These are phyloP conservation scores for Corchorus capsularis DNA, from an alignment of 345 rosid species.

Conservation along the genomic window DNA sequence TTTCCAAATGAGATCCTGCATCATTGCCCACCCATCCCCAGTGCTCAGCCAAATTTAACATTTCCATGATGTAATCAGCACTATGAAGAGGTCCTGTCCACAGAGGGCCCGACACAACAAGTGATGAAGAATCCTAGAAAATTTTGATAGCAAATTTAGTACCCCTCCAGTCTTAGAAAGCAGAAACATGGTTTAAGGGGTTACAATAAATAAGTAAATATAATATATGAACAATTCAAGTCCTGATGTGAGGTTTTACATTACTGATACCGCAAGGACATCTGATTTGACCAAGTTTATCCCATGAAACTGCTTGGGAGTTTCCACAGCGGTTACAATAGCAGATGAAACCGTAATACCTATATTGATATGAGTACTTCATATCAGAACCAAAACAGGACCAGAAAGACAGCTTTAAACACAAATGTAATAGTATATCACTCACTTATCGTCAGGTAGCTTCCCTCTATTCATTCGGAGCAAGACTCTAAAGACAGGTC, in stretches of 20 bases:
- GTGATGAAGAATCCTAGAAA: slow-evolving; percentile 47
- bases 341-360: slow-evolving; percentile 82
- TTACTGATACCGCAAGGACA: slow-evolving; percentile 58
- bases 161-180: neutral
- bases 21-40: slow-evolving; percentile 76
- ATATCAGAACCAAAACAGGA: slow-evolving; percentile 18
- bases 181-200: neutral
- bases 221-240: neutral
- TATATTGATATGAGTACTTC: slow-evolving; percentile 27
- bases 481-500: slow-evolving; percentile 82
- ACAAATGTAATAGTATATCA: slow-evolving; percentile 21
- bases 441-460: slow-evolving; percentile 69
- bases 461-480: slow-evolving; percentile 63
- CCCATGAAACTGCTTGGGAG: slow-evolving; percentile 61
- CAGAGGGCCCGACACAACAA: slow-evolving; percentile 56
- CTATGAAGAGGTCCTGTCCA: slow-evolving; percentile 90
- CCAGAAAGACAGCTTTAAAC: neutral
- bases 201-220: neutral
- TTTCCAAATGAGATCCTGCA: slow-evolving; percentile 58
- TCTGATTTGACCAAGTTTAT: slow-evolving; percentile 61
- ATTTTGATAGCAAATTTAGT: slow-evolving; percentile 1
- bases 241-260: slow-evolving; percentile 25
- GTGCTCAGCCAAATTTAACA: slow-evolving; percentile 64
- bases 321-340: slow-evolving; percentile 75
- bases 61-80: slow-evolving; percentile 53